phyloP scores from a whole-genome alignment of 345 rosid genomes.

The Gossypium herbaceum region DNA sequence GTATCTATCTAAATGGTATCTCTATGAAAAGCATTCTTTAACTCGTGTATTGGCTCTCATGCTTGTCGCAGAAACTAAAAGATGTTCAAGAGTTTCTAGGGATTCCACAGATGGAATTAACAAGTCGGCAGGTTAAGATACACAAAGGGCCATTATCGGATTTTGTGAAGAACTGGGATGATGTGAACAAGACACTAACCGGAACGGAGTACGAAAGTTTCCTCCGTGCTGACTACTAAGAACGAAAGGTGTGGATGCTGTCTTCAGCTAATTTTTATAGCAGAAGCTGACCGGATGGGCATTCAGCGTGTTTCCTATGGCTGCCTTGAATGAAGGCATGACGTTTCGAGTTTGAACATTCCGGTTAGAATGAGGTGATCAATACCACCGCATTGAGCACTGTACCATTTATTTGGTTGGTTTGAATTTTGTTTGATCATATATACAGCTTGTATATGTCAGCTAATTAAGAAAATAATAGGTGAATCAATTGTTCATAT shows the following conservation, averaged over 20 bases:
- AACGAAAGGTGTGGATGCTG: constrained; percentile 20
- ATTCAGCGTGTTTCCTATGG: not conserved
- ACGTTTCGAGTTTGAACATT: not conserved
- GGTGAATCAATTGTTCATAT: constrained; percentile 16
- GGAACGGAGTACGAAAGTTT: constrained; percentile 65
- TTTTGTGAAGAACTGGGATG: constrained; percentile 78
- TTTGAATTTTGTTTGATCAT: constrained; percentile 3
- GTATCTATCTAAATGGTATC: not conserved
- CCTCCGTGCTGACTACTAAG: constrained; percentile 58
- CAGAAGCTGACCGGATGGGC: constrained; percentile 11
- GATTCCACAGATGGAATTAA: constrained; percentile 57
- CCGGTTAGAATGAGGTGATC: constrained; percentile 1
- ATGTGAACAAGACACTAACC: constrained; percentile 54
- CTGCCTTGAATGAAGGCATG: not conserved
- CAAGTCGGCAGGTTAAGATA: constrained; percentile 85
- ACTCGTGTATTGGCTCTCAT: not conserved
- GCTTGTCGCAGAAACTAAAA: constrained; percentile 53
- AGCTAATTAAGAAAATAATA: constrained; percentile 9
- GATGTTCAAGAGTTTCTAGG: constrained; percentile 73
- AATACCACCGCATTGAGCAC: not conserved
- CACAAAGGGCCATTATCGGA: constrained; percentile 74
- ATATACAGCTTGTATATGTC: constrained; percentile 23
- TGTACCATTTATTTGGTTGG: not conserved
- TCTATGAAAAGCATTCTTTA: not conserved
- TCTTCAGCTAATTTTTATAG: constrained; percentile 26